Evolutionary conservation across 495 filamentous ascomycete species (phyloP), one percentile per base, ranked within the genome.

Genomic region (Neurospora sp.): DNA sequence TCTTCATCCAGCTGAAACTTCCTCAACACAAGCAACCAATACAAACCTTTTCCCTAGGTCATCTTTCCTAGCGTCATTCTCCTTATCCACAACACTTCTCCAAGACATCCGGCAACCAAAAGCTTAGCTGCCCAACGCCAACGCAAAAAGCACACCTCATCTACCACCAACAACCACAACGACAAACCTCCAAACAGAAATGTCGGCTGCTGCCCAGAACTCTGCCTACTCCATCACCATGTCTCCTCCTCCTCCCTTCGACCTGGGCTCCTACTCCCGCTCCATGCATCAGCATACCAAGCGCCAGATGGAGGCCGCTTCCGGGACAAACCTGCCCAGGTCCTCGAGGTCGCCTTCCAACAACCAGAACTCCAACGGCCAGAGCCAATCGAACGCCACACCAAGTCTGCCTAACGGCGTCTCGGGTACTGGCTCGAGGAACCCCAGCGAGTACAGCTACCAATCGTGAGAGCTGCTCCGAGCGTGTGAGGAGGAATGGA

Each of bases 221-320:
- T 69, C 76, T 37, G 70, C 75, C 14, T 82, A 77, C 69, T 76
- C 78, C 8, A 74, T 76, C 22, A 53, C 78, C 69, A 79, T 83
- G 76, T 79, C 81, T 0, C 79, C 84, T 18, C 78, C 84, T 5
- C 82, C 83, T 4, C 85, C 85, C 7, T n/a, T 77, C 68, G 83
- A 86, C 70, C 74, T 86, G 20, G 76, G 82, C 16, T 80, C 79
- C 11, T 87, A 87, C 71, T 76, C 83, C 5, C 81, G 84, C 70
- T 82, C 79, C 61, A 87, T 87, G 84, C 84, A 84, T 70, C 81
- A 83, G 59, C 85, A 87, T 73, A 87, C 85, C 69, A 86, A 86
- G 80, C 75, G 82, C 40, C 85, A 87, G 77, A 86, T 87, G 84
- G 83, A 87, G 70, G 81, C 83, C 4, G 81, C 80, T 69, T 81